Base-by-base conservation (phyloP, 108 stramenopile species). In the Pseudonitzschia delicatissima region DNA sequence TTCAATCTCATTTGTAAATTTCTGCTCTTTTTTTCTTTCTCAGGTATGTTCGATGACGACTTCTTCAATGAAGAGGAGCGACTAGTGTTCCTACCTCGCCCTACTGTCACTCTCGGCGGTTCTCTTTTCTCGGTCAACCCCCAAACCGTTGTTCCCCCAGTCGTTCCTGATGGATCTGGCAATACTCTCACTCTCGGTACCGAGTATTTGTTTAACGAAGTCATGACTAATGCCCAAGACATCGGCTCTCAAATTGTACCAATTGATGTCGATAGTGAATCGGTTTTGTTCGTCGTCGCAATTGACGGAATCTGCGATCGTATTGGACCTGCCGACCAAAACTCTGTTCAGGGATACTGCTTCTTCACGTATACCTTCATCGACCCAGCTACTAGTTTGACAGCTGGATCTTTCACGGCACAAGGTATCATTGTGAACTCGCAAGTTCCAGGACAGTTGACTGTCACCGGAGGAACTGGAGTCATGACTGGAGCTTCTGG, bases 221-320 rank as follows among this genome's bases (percentile, higher is more conserved):
- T 8, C 5, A 13, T 39, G 0, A 15, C 27, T 6, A 21, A 59
- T 32, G 58, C 37, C 5, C 3, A 15, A 21, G 23, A 59, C 20
- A 36, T 59, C 34, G 9, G 4, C 31, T 21, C 18, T 7, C 21
- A 39, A 0, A 15, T 39, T 6, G 29, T 59, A 32, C 58, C 58
- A 5, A 21, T 59, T 4, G 21, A 21, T 27, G 64, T 66, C 15
- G 48, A 51, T 32, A 34, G 15, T 33, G 45, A n/a, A 49, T 34
- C 5, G 51, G 64, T 51, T 31, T 33, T 20, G 15, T 51, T 66
- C 20, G 32, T 9, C 12, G 33, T 73, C 8, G 23, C 23, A 20
- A 25, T 66, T 5, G 72, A 73, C 29, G 72, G 72, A 45, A 67
- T 67, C 50, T 73, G 72, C 28, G 66, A 58, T 18, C 44, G 72